Evolutionary conservation across 129 eudicot species (phyloP), one percentile per base, ranked within the genome.

Genomic region (Helichrysum umbraculigerum): DNA sequence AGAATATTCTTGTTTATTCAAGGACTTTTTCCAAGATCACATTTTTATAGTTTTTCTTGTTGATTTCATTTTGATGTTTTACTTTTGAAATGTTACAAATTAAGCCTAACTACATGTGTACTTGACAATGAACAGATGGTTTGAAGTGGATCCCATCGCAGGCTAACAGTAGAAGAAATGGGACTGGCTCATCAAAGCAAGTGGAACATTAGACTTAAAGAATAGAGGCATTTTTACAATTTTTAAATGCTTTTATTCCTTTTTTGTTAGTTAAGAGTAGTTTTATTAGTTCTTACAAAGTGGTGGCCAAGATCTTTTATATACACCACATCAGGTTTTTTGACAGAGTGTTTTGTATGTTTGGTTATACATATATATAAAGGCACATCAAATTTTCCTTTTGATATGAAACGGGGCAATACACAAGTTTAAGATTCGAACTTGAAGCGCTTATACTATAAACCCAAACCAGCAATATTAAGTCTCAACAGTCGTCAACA

Each of bases 61-160:
- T 22, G 30, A 67, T 35, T 68, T 6, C 12, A 68, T 6, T 33
- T 72, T 19, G 28, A 25, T 25, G 28, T 25, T 25, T 25, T 25
- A 25, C 28, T 25, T 25, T 25, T 25, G 28, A 25, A 25, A 28
- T 64, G 72, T 41, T n/a, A 65, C 60, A 28, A 61, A n/a, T n/a
- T n/a, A n/a, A 71, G 56, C 57, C 71, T 80, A 80, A 80, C 76
- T 20, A 66, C 51, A 58, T 19, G 73, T 51, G 70, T 50, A 41
- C 51, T 72, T 72, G 70, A 42, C 75, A 56, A 44, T 82, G 25
- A 51, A 67, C 88, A 89, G 92, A 82, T 89, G 92, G 96, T 70
- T 70, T 83, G 91, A 83, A 78, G 84, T 75, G 73, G 80, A 81
- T 68, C 71, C 76, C 66, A 69, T 73, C 75, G 80, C 68, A 77